These are phyloP conservation scores for Colletotrichum sp. DNA, from an alignment of 2,329 filamentous ascomycete species.

Conservation along the genomic window DNA sequence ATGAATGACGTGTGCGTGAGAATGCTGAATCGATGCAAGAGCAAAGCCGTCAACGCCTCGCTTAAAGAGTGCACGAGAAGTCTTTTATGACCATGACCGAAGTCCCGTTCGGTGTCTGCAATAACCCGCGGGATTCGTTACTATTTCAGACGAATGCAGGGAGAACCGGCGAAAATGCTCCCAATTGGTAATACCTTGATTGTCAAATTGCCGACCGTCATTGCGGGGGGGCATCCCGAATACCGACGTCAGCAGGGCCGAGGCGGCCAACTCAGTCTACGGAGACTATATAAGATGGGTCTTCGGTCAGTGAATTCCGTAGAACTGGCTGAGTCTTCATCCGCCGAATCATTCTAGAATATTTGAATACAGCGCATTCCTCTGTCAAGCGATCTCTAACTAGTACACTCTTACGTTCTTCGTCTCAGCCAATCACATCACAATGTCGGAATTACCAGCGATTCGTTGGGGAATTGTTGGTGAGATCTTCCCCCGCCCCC, in stretches of 20 bases:
- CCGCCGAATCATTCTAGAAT: not conserved
- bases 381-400: not conserved
- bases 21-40: not conserved
- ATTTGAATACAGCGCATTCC: not conserved
- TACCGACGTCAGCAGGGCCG: not conserved
- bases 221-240: not conserved
- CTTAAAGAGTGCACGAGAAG: not conserved
- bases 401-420: not conserved
- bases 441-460: slow-evolving; percentile 19
- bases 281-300: not conserved
- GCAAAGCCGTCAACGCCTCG: not conserved
- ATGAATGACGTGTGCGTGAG: not conserved
- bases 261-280: not conserved
- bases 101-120: not conserved
- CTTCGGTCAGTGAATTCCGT: not conserved
- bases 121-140: not conserved
- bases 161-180: not conserved
- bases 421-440: not conserved
- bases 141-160: not conserved
- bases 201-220: not conserved
- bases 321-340: not conserved
- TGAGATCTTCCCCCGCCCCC: not conserved
- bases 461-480: slow-evolving; percentile 38
- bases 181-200: not conserved
- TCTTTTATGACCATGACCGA: not conserved